phyloP scores from a whole-genome alignment of 2,329 filamentous ascomycete genomes.

The Cryphonectria parasitica region DNA sequence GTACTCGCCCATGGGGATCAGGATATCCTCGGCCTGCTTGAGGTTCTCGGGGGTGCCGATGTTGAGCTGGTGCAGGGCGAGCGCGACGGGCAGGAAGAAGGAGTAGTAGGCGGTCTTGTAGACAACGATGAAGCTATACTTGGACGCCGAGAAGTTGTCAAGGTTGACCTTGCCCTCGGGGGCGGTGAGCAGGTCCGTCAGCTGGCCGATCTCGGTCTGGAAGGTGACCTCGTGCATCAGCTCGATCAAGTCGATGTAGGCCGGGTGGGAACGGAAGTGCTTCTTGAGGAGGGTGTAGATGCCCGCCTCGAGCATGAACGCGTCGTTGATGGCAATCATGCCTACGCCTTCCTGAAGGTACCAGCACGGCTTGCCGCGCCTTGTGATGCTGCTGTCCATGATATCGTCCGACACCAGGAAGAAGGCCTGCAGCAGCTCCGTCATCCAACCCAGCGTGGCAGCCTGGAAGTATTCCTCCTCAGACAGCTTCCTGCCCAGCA shows the following conservation, averaged over 20 bases:
- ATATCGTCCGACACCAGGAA: conserved; percentile 99
- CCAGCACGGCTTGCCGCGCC: conserved; percentile 94
- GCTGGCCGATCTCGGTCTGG: conserved; percentile 94
- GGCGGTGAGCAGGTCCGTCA: conserved; percentile 92
- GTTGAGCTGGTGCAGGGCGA: conserved; percentile 84
- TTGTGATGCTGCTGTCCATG: conserved; percentile 95
- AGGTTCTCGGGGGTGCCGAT: conserved; percentile 88
- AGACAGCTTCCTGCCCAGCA: conserved; percentile 71
- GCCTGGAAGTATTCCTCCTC: conserved; percentile 87
- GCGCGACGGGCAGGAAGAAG: conserved; percentile 95
- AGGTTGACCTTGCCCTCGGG: conserved; percentile 93
- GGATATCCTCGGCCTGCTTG: conserved; percentile 84
- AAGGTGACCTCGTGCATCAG: conserved; percentile 93
- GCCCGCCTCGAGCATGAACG: conserved; percentile 88
- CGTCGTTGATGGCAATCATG: conserved; percentile 97
- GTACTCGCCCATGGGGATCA: conserved; percentile 97
- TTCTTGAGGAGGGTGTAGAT: conserved; percentile 95
- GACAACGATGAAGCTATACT: conserved; percentile 97
- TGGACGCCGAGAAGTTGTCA: conserved; percentile 91
- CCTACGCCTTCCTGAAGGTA: conserved; percentile 88
- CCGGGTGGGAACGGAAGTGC: conserved; percentile 84
- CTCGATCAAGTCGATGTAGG: conserved; percentile 90
- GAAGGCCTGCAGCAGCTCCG: conserved; percentile 97
- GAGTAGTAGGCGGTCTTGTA: conserved; percentile 99
- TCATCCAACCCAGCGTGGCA: conserved; percentile 92